Conservation (phyloP, 2,329 filamentous ascomycete species). For the Teratosphaeria viscida region DNA sequence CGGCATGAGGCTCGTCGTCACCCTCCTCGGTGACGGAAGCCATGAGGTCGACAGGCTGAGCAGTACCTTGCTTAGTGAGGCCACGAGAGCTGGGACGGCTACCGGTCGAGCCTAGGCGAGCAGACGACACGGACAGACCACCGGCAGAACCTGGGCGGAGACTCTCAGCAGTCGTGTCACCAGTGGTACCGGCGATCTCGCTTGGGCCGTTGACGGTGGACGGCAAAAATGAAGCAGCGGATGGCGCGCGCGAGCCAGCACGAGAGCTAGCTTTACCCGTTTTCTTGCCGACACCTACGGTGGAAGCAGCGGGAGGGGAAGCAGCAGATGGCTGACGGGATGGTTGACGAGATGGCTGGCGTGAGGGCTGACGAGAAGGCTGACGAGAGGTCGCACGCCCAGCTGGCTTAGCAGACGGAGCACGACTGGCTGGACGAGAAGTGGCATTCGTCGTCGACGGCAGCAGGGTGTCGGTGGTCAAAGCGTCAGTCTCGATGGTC, state of each 20-base stretch:
- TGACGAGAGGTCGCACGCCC: neutral
- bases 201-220: neutral
- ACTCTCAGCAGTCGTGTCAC: neutral
- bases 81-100: neutral
- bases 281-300: neutral
- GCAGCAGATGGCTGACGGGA: neutral
- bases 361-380: neutral
- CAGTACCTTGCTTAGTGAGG: neutral
- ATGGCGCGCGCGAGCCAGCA: neutral
- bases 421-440: neutral
- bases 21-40: neutral
- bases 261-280: neutral
- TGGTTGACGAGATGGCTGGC: neutral
- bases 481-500: neutral
- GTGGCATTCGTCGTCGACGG: neutral
- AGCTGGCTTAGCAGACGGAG: conserved; percentile 2
- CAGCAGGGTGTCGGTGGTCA: neutral
- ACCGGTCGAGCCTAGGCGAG: neutral
- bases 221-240: neutral
- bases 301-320: neutral
- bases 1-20: neutral
- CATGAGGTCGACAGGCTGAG: neutral
- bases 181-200: neutral
- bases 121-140: neutral
- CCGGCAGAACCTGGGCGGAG: neutral